Conservation (phyloP, 192 early-diverging fungal species). For the Entomortierella chlamydospora region DNA sequence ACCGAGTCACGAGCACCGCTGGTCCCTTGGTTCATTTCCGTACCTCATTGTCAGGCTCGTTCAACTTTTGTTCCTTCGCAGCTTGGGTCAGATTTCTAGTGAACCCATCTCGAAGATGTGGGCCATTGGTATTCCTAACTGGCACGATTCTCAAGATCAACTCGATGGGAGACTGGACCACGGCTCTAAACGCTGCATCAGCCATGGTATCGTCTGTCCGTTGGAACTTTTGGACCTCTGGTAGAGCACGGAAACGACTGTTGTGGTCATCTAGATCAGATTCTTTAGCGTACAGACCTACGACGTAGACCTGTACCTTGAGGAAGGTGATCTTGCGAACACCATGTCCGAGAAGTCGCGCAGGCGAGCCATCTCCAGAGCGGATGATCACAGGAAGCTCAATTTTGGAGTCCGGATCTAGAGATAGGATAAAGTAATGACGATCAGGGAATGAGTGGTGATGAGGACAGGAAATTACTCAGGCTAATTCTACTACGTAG, state of each 20-base stretch:
- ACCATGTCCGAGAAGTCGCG: constrained; percentile 62
- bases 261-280: constrained; percentile 58
- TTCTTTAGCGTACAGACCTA: constrained; percentile 62
- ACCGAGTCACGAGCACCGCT: too few species aligned
- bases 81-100: constrained; percentile 57
- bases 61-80: constrained; percentile 52
- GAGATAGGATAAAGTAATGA: neutral
- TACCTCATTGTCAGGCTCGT: constrained; percentile 56
- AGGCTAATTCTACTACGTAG: neutral
- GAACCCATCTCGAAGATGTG: constrained; percentile 71
- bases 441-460: neutral
- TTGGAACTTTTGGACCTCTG: constrained; percentile 60
- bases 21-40: too few species aligned
- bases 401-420: constrained; percentile 57
- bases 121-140: constrained; percentile 59
- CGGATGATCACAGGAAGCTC: constrained; percentile 54
- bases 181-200: constrained; percentile 23
- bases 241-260: constrained; percentile 43
- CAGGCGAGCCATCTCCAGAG: constrained; percentile 56
- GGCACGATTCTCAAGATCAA: constrained; percentile 48
- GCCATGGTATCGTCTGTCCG: constrained; percentile 43
- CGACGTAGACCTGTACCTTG: constrained; percentile 64
- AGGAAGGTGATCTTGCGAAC: constrained; percentile 66
- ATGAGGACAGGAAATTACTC: neutral
- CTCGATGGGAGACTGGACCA: constrained; percentile 23